Conservation (phyloP, 2,329 filamentous ascomycete genomes). For the Teratosphaeria epicoccoides region DNA sequence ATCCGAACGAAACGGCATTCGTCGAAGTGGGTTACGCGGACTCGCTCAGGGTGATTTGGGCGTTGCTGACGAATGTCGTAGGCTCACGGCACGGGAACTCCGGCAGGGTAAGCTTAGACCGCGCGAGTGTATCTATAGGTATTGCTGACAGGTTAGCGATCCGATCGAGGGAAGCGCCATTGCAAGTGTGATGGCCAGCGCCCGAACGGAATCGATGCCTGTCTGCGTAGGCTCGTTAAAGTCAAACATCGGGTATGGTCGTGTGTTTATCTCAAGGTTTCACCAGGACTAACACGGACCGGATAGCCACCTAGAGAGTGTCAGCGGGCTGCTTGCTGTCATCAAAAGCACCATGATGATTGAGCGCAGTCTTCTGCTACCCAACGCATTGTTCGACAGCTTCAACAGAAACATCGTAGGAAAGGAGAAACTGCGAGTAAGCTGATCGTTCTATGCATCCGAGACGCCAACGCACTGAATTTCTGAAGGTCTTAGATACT, state of each 20-base stretch:
- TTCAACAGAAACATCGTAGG: conserved; percentile 20
- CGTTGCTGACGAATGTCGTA: too few relatives aligned
- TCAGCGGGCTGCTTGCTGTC: conserved; percentile 10
- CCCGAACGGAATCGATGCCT: background rate
- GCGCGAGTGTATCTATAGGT: too few relatives aligned
- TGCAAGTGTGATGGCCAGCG: background rate
- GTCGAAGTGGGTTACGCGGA: too few relatives aligned
- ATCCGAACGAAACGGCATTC: background rate
- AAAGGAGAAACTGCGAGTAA: conserved; percentile 2
- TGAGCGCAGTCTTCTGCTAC: conserved; percentile 15
- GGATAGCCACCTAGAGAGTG: conserved; percentile 9
- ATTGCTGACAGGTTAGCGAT: too few relatives aligned
- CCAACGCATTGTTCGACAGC: conserved; percentile 14
- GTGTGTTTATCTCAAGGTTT: too few relatives aligned
- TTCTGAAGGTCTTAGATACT: too few relatives aligned
- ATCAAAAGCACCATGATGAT: conserved; percentile 18
- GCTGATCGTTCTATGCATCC: too few relatives aligned
- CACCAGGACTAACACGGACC: too few relatives aligned
- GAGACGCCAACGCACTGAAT: too few relatives aligned
- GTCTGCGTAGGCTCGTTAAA: conserved; percentile 7
- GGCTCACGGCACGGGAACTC: conserved; percentile 18
- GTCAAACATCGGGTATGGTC: conserved; percentile 10
- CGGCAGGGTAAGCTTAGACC: too few relatives aligned
- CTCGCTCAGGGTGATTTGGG: too few relatives aligned
- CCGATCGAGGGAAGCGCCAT: background rate